These are phyloP conservation scores for Penicillium canescens DNA, from an alignment of 495 filamentous ascomycete genomes.

Conservation along the genomic window DNA sequence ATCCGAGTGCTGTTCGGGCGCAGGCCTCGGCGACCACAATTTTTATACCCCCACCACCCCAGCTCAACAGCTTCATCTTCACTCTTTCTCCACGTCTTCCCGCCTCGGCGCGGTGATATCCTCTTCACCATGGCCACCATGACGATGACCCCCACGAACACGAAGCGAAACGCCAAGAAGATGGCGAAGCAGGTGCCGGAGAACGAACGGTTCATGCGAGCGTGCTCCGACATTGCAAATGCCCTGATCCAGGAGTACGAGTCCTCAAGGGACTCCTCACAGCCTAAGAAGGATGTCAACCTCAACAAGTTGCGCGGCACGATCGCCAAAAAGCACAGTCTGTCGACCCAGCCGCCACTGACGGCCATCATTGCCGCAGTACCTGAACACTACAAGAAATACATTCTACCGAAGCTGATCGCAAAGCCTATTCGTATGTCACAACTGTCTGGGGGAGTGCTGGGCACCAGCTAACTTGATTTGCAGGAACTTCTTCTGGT, in stretches of 20 bases:
- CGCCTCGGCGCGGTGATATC: conserved; percentile 12
- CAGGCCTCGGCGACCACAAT: conserved; percentile 27
- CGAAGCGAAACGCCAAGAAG: conserved; percentile 55
- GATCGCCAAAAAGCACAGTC: conserved; percentile 85
- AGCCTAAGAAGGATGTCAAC: conserved; percentile 82
- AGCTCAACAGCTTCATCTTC: neutral
- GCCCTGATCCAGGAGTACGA: conserved; percentile 93
- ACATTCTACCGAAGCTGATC: conserved; percentile 91
- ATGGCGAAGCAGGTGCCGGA: conserved; percentile 79
- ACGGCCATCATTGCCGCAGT: conserved; percentile 97
- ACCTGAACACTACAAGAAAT: conserved; percentile 99
- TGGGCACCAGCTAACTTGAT: conserved; percentile 15
- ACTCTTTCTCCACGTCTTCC: neutral
- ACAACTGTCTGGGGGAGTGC: neutral
- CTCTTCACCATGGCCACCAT: conserved; percentile 57
- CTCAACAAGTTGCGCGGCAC: conserved; percentile 86
- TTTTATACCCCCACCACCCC: conserved; percentile 21
- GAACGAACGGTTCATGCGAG: conserved; percentile 88
- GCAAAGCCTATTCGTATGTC: conserved; percentile 89
- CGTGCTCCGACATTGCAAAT: conserved; percentile 92
- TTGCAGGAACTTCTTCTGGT: conserved; percentile 79
- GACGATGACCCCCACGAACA: conserved; percentile 56
- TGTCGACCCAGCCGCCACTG: conserved; percentile 82
- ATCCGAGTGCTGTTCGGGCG: conserved; percentile 35
- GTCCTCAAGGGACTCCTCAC: conserved; percentile 65